Conservation (phyloP, 2,329 filamentous ascomycete genomes). For the Rhytidhysteron rufulum region DNA sequence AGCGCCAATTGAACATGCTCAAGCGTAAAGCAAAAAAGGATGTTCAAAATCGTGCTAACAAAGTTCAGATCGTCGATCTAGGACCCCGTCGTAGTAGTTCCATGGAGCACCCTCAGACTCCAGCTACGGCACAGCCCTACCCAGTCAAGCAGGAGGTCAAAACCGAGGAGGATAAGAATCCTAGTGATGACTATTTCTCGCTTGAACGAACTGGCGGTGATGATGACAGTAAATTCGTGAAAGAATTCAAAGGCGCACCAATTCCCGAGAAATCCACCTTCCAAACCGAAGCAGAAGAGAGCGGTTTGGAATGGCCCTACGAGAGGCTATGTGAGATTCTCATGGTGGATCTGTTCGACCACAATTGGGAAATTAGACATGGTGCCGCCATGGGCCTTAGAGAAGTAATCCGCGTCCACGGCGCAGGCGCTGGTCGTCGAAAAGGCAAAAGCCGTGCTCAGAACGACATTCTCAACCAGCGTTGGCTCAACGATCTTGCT, state of each 20-base stretch:
- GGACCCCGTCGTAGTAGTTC: constrained; percentile 63
- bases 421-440: constrained; percentile 76
- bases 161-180: constrained; percentile 57
- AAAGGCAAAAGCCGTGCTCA: constrained; percentile 66
- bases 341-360: constrained; percentile 88
- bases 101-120: constrained; percentile 53
- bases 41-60: constrained; percentile 82
- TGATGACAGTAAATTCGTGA: constrained; percentile 87
- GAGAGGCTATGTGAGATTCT: constrained; percentile 92
- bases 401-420: constrained; percentile 89
- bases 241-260: constrained; percentile 86
- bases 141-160: constrained; percentile 60
- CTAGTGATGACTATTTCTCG: constrained; percentile 75
- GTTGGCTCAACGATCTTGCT: constrained; percentile 92
- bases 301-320: constrained; percentile 88
- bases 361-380: constrained; percentile 92
- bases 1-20: constrained; percentile 87
- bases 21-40: constrained; percentile 93
- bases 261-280: constrained; percentile 82
- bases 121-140: constrained; percentile 47
- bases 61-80: constrained; percentile 85
- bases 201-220: constrained; percentile 77
- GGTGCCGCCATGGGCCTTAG: constrained; percentile 92
- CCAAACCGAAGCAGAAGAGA: constrained; percentile 69
- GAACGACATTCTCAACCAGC: constrained; percentile 75